phyloP scores from a whole-genome alignment of 2,329 filamentous ascomycete species.

The Sporothrix pallida region DNA sequence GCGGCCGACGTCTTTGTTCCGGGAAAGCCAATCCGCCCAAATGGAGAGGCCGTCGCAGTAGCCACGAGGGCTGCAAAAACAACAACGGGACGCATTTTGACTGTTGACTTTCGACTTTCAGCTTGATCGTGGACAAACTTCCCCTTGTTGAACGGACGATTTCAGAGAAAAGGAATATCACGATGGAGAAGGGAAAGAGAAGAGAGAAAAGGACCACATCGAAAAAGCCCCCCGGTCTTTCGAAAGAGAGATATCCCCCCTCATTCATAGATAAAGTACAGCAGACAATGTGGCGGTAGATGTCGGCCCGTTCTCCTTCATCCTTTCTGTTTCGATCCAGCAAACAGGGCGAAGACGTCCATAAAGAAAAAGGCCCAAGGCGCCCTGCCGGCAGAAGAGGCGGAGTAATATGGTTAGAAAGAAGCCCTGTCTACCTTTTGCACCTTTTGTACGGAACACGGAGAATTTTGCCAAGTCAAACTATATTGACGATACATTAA shows the following conservation, averaged over 20 bases:
- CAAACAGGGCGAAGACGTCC: not conserved
- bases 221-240: no score
- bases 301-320: not conserved
- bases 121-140: no score
- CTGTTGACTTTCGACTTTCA: not conserved
- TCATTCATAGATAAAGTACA: no score
- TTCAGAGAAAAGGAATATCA: not conserved
- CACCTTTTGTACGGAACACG: no score
- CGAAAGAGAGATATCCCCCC: no score
- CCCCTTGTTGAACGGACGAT: not conserved
- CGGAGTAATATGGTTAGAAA: not conserved
- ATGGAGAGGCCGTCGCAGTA: not conserved
- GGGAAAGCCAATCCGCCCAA: not conserved
- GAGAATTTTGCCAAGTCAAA: not conserved
- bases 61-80: not conserved
- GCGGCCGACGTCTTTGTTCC: not conserved
- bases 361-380: not conserved
- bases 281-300: not conserved
- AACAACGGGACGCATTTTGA: conserved; percentile 5
- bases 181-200: not conserved
- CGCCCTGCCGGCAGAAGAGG: not conserved
- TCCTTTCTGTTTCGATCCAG: not conserved
- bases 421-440: not conserved
- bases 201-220: no score
- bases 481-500: not conserved